phyloP scores from a whole-genome alignment of 805 yeast genomes.

The Metschnikowia sp. region DNA sequence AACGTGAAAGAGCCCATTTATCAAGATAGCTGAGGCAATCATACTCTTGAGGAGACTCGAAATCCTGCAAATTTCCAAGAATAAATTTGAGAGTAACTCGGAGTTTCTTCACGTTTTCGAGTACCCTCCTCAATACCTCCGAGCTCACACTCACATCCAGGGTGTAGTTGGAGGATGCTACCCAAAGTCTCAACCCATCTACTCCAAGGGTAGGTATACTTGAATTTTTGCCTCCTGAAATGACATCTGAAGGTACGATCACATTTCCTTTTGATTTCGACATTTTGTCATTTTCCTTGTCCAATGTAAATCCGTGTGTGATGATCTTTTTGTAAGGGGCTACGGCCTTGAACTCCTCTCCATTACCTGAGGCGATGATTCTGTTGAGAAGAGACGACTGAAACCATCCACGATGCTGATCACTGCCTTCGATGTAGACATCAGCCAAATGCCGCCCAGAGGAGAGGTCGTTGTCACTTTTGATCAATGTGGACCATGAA shows the following conservation, averaged over 20 bases:
- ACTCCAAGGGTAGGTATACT: slow-evolving; percentile 66
- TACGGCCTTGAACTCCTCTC: slow-evolving; percentile 34
- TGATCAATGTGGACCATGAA: slow-evolving; percentile 68
- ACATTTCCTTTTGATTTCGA: slow-evolving; percentile 89
- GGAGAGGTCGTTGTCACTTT: slow-evolving; percentile 33
- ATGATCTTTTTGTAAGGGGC: slow-evolving; percentile 71
- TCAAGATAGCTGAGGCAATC: slow-evolving; percentile 47
- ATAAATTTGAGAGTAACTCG: slow-evolving; percentile 78
- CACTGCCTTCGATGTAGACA: slow-evolving; percentile 94
- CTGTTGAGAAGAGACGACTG: slow-evolving; percentile 87
- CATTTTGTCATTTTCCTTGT: slow-evolving; percentile 85
- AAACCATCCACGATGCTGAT: slow-evolving; percentile 99
- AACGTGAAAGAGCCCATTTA: slow-evolving; percentile 55
- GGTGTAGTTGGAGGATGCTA: slow-evolving; percentile 83
- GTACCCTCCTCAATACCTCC: slow-evolving; percentile 67
- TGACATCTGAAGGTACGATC: slow-evolving; percentile 63
- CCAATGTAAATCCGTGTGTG: slow-evolving; percentile 93
- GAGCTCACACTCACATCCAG: slow-evolving; percentile 75
- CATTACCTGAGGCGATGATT: slow-evolving; percentile 47
- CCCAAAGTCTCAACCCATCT: slow-evolving; percentile 89
- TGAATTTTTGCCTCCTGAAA: slow-evolving; percentile 53
- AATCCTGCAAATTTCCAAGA: slow-evolving; percentile 68
- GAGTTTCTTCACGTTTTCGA: slow-evolving; percentile 76
- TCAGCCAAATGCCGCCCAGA: slow-evolving; percentile 47
- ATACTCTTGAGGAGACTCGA: slow-evolving; percentile 34